Base-by-base conservation (phyloP, 495 filamentous ascomycete species). In the Cladorrhinum samala region DNA sequence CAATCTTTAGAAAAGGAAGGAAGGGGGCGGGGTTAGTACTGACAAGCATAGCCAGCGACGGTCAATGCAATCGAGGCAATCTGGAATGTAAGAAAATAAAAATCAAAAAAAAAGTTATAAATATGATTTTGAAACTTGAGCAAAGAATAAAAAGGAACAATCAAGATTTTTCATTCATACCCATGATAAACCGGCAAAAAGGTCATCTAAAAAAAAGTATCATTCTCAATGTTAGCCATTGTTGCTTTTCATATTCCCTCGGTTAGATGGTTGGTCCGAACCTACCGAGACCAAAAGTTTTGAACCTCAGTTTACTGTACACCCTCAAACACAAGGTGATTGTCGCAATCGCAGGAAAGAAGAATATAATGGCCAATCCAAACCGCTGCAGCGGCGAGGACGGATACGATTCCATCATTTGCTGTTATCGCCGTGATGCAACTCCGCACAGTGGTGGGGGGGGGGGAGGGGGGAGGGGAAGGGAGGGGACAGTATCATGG, bases 21-120 rank as follows among this genome's bases (percentile, higher is more conserved):
- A 20, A 44, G 20, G 41, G n/a, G 4, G 41, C 13, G 23, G 27
- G 2, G 9, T 6, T 18, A 20, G 3, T 13, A 42, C 52, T 4
- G 19, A 54, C 52, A 54, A 30, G 42, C 48, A 19, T 54, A 49
- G 6, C 44, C 48, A 9, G 23, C 37, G 44, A 54, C 17, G 5
- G 52, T 54, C 16, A 54, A 38, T 20, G 30, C 44, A 24, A 54
- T 49, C n/a, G 52, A 54, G 7, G 43, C 13, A 1, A 48, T 20
- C 52, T 54, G 50, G 24, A 14, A 37, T 7, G 30, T 37, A 37
- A 37, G 30, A 37, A 37, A 7, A 6, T 14, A 7, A 6, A 37
- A 37, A 14, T 37, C 7, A 37, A 14, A 37, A 37, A 37, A 37
- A 37, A 37, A 37, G n/a, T n/a, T n/a, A n/a, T n/a, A n/a, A n/a